Base-by-base conservation (phyloP, 2,329 filamentous ascomycete genomes). In the Chaetomiaceae sp. region DNA sequence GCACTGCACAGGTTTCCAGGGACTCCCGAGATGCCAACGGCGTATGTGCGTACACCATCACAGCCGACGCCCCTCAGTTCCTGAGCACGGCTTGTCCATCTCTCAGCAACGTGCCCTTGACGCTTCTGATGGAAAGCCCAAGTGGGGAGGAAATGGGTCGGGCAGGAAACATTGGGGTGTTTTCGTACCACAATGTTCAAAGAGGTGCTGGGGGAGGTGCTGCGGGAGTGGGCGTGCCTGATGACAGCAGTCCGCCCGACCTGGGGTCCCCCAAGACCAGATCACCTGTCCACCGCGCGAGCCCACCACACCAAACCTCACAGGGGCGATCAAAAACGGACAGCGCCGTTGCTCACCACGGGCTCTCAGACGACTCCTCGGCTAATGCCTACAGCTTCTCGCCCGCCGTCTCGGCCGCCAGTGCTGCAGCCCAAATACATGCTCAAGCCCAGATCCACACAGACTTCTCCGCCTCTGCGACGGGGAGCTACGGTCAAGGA, bases 1-100 rank as follows among this genome's bases (percentile, higher is more conserved):
- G 83, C 66, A 75, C 81, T 48, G 83, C 83, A 51, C 77, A 83
- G 50, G 74, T 90, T 20, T 76, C 80, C 40, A 84, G 85, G 64
- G 71, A 72, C 65, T 75, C 69, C 59, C 80, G 73, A 70, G 79
- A 83, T 55, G 69, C 66, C 48, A 70, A 78, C 58, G 78, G 81
- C 17, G 73, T 70, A 48, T 87, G 81, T 65, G 78, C 84, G 55
- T 95, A 93, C 68, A 78, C 79, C 25, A 75, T 95, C 60, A 81
- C 79, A 40, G 81, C 83, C 35, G 83, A 89, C 50, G 87, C 85
- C 27, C 91, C 91, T 41, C 77, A 75, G 56, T 68, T 73, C 35
- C 59, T 75, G 62, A 70, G 73, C 68, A 81, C 78, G 62, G 69
- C 73, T 63, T 76, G 72, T 58, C 63, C 66, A 38, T 70, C 66